phyloP scores from a whole-genome alignment of 768 basidiomycete species.

The Pisolithus sp. region DNA sequence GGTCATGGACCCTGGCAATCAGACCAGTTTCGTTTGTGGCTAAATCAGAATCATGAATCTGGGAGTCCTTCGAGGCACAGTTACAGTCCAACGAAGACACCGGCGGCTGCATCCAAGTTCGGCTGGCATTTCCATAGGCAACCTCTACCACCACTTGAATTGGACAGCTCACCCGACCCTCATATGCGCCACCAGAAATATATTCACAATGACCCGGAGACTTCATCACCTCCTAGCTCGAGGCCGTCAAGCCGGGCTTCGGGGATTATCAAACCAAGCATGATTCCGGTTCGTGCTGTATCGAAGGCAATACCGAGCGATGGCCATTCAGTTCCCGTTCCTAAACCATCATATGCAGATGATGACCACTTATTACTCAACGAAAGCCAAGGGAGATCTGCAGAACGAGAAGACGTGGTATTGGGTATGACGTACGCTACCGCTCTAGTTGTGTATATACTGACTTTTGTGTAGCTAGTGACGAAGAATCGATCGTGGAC shows the following conservation, averaged over 20 bases:
- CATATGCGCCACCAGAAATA: background rate
- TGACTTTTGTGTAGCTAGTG: slow-evolving; percentile 28
- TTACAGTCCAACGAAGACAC: slow-evolving; percentile 10
- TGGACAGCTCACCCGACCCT: slow-evolving; percentile 21
- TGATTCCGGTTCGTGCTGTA: slow-evolving; percentile 41
- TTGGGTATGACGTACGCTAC: slow-evolving; percentile 11
- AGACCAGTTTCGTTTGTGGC: slow-evolving; percentile 1
- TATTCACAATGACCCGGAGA: slow-evolving; percentile 6
- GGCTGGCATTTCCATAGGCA: slow-evolving; percentile 37
- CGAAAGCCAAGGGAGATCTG: slow-evolving; percentile 16
- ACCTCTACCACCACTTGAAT: slow-evolving; percentile 35
- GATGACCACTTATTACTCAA: slow-evolving; percentile 17
- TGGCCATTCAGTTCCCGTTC: slow-evolving; percentile 6
- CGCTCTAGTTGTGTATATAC: background rate
- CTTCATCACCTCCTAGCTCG: slow-evolving; percentile 22
- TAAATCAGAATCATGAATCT: slow-evolving; percentile 1
- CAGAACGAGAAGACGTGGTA: slow-evolving; percentile 13
- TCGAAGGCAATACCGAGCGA: slow-evolving; percentile 23
- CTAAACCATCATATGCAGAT: background rate
- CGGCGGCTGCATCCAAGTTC: slow-evolving; percentile 25
- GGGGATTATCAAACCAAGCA: slow-evolving; percentile 25
- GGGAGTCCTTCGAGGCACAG: background rate
- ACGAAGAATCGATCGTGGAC: slow-evolving; percentile 27
- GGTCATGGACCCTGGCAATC: background rate
- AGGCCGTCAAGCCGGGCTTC: slow-evolving; percentile 22